Evolutionary conservation across 2,329 filamentous ascomycete species (phyloP).

Genomic region (Alternaria arbusti): DNA sequence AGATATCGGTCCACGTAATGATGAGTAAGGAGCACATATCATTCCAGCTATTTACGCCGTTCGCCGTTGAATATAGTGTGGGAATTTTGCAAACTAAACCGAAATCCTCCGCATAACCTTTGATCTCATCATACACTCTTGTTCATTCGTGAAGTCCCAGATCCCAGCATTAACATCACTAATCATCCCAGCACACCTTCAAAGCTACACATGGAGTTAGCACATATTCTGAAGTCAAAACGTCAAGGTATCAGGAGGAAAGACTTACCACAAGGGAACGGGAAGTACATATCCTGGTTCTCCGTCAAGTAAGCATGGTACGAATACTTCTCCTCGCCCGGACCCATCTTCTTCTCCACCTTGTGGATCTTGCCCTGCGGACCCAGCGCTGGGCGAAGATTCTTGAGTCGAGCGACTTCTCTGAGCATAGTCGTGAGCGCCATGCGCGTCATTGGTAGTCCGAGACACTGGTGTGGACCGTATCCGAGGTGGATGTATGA

Average conservation of each 20-base stretch:
- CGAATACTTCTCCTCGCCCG: conserved; percentile 34
- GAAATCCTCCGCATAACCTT: background rate
- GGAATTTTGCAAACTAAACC: background rate
- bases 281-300: conserved; percentile 56
- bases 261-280: conserved; percentile 56
- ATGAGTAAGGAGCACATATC: background rate
- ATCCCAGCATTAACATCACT: background rate
- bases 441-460: conserved; percentile 52
- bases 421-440: conserved; percentile 55
- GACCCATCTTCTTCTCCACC: conserved; percentile 43
- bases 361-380: conserved; percentile 53
- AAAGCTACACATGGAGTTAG: conserved; percentile 26
- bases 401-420: conserved; percentile 50
- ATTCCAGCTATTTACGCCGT: background rate
- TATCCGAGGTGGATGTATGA: conserved; percentile 54
- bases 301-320: conserved; percentile 57
- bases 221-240: background rate
- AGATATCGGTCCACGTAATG: background rate
- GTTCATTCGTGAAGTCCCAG: background rate
- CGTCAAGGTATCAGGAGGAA: background rate
- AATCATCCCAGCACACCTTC: conserved; percentile 41
- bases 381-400: conserved; percentile 49
- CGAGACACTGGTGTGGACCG: conserved; percentile 53
- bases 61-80: background rate
- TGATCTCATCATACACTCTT: background rate